Base-by-base conservation (phyloP, 2,329 filamentous ascomycete species). In the Pseudopyricularia cyperi region DNA sequence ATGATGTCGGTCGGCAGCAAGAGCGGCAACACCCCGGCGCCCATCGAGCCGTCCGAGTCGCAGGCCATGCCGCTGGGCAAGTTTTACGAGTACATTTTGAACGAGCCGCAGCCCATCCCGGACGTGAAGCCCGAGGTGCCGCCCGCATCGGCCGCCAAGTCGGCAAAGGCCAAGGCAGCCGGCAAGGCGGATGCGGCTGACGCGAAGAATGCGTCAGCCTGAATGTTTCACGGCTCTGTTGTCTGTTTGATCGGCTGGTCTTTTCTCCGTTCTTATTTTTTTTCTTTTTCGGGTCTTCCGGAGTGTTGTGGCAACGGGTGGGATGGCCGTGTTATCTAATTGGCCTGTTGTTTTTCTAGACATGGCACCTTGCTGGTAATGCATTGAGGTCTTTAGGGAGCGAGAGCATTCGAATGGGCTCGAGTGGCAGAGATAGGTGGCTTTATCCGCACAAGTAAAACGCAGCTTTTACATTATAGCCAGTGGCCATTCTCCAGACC, bases 21-120 rank as follows among this genome's bases (percentile, higher is more conserved):
- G 50, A 51, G 28, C 17, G 28, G 19, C 26, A 46, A n/a, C n/a
- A 34, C 37, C 7, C 37, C 50, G 26, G 50, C 35, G 14, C 50
- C 50, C 14, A 51, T 46, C 39, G 26, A 51, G 50, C 37, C 26
- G 28, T 30, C 28, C 3, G 50, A 51, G 28, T 11, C 50, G 11
- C 50, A 51, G 30, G 37, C 50, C 2, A 28, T 44, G 7, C 50
- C 50, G 39, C 50, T 51, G 26, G 50, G 50, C 37, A 33, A 30
- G 4, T 51, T 46, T n/a, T 51, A 51, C 39, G 50, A 51, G 50
- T 51, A 51, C 50, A 33, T 35, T 28, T 17, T 51, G 22, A 30
- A 51, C 15, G 19, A 46, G 37, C 50, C 50, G 37, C 50, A 51
- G 39, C 50, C 50, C 7, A 44, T 51, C 28, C 35, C 37, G 12